Evolutionary conservation across 768 basidiomycete species (phyloP).

Genomic region (Gelatoporia subvermispora): DNA sequence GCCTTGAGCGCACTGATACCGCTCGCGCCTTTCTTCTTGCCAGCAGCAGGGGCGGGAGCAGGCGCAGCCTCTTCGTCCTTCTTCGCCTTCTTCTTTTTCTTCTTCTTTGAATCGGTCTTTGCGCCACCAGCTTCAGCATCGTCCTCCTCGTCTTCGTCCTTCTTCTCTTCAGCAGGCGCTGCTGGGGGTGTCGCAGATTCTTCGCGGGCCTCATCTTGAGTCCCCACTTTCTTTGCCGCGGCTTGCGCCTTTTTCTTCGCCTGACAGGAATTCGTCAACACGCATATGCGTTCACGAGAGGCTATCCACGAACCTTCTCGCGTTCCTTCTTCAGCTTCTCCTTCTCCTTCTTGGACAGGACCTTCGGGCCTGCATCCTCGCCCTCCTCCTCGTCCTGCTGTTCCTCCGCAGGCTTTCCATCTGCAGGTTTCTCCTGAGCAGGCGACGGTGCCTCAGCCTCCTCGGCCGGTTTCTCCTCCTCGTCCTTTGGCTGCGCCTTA

Average conservation of each 20-base stretch:
- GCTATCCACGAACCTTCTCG: conserved; percentile 63
- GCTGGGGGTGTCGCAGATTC: conserved; percentile 26
- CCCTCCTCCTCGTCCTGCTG: conserved; percentile 33
- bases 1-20: conserved; percentile 83
- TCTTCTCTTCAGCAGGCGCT: conserved; percentile 29
- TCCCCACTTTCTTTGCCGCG: conserved; percentile 66
- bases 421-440: conserved; percentile 14
- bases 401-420: conserved; percentile 12
- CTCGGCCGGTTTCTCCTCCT: conserved; percentile 48
- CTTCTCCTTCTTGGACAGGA: conserved; percentile 94
- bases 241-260: conserved; percentile 95
- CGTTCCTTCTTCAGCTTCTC: conserved; percentile 95
- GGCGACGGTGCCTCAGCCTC: conserved; percentile 26
- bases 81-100: conserved; percentile 82
- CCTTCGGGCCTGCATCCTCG: conserved; percentile 53
- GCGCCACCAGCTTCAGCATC: conserved; percentile 52
- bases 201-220: conserved; percentile 18
- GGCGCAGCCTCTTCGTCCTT: conserved; percentile 68
- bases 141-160: conserved; percentile 62
- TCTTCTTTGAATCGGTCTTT: conserved; percentile 53
- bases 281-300: not conserved
- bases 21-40: conserved; percentile 63
- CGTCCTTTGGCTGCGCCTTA: conserved; percentile 34
- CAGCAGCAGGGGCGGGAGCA: conserved; percentile 40
- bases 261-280: conserved; percentile 32